Evolutionary conservation across 176 grass and related monocot species (phyloP), one percentile per base, ranked within the genome.

Genomic region (Rhynchospora tenuis): DNA sequence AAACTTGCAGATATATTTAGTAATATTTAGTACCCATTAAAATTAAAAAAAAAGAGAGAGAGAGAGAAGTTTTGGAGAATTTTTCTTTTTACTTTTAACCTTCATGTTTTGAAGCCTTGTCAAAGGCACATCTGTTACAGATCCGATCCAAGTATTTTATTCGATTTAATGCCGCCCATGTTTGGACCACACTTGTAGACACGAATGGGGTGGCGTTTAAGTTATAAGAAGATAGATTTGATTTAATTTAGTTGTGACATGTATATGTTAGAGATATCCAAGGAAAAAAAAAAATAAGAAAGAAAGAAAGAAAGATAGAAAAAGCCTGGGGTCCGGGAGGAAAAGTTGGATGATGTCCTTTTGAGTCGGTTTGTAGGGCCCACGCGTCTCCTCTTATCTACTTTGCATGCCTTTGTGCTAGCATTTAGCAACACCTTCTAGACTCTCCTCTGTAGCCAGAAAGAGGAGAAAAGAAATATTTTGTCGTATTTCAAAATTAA

Each of bases 281-380:
- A 33, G 31, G 33, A 4, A 38, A 38, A 51, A 22, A 77, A 52
- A 11, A 58, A 4, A 38, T 4, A 51, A 22, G 55, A 52, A 11
- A 58, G 22, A 11, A 80, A 59, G 20, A 62, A 65, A 29, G 42
- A 24, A 81, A 44, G 16, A 38, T 4, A 29, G 9, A 80, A 82
- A 82, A 82, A 75, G 48, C 46, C 46, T 75, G 71, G 9, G 70
- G 71, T 52, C 46, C n/a, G 46, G 71, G 71, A 74, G 47, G 72
- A 75, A 73, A 74, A 56, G 47, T 56, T 55, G 48, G 15, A 27
- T 82, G 44, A 50, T 52, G 43, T 64, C 28, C 17, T 38, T 45
- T 33, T 48, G 81, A 65, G 88, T 83, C 84, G 88, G 88, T 83
- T 89, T 86, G 88, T 86, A 69, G 88, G 55, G 59, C 19, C 84